Base-by-base conservation (phyloP, 169 alveolate species). In the Plasmodium blacklocki region DNA sequence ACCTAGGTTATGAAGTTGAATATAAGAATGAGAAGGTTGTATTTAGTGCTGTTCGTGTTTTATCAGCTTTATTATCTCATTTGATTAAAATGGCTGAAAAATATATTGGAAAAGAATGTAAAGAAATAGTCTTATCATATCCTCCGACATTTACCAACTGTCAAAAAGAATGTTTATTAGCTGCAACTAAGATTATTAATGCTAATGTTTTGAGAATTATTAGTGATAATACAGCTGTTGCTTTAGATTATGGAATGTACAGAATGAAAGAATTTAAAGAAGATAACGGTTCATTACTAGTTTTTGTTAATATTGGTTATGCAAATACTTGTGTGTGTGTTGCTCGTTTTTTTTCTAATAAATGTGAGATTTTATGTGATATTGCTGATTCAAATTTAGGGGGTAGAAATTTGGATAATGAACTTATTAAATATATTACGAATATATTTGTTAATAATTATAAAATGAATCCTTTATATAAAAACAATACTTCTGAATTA, bases 201-300 rank as follows among this genome's bases (percentile, higher is more conserved):
- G 93, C 97, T 9, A 95, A 97, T 29, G 96, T 98, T 62, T 86
- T 97, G 45, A 95, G 99, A 70, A 88, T 98, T 39, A 93, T 98
- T 66, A 97, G 97, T 87, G 99, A 98, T 78, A 95, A 97, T 70
- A 96, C 99, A 64, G 99, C 99, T 1, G 97, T 98, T 70, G 98
- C 99, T 9, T 95, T 98, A 43, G 98, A 97, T 93, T 98, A 98
- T 92, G 99, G 99, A 2, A 96, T 98, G 88, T 98, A 97, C 93
- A 95, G 99, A 88, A 94, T 96, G 87, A 94, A 94, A 60, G 98
- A 97, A 75, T 97, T 98, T 66, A 96, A 94, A 56, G 98, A 97
- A 18, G 96, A 96, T 18, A 94, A 86, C 50, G 97, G 98, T 18
- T 96, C 98, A 64, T 92, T 95, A 62, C 99, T 98, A 2, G 99